Conservation (phyloP, 768 basidiomycete genomes). For the Symmetrospora coprosmae region DNA sequence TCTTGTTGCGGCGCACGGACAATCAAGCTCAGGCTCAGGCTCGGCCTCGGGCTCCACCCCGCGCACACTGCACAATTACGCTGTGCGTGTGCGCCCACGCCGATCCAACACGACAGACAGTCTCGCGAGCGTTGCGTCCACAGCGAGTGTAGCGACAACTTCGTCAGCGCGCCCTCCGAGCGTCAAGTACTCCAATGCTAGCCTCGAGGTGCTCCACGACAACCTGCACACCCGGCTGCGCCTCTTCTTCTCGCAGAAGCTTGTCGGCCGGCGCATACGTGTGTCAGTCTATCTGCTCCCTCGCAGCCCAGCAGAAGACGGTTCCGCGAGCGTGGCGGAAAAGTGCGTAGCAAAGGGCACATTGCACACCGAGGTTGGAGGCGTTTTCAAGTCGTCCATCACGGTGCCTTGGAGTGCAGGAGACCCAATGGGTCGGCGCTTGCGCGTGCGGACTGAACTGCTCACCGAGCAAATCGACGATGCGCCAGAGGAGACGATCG, state of each 20-base stretch:
- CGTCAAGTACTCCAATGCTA: slow-evolving; percentile 13
- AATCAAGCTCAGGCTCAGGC: neutral
- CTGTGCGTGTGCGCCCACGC: slow-evolving; percentile 8
- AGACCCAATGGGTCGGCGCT: neutral
- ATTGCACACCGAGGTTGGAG: slow-evolving; percentile 12
- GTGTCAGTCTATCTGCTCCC: slow-evolving; percentile 27
- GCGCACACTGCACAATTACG: neutral
- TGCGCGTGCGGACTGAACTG: slow-evolving; percentile 18
- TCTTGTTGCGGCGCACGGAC: neutral
- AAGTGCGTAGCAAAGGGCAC: slow-evolving; percentile 16
- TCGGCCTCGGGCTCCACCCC: neutral
- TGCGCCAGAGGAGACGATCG: neutral
- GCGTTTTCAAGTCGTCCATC: slow-evolving; percentile 21
- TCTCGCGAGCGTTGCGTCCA: neutral
- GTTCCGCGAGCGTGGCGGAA: neutral
- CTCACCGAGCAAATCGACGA: slow-evolving; percentile 12
- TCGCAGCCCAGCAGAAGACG: neutral
- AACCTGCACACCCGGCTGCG: slow-evolving; percentile 33
- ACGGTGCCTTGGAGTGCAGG: neutral
- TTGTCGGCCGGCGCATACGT: slow-evolving; percentile 29
- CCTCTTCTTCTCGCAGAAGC: slow-evolving; percentile 33
- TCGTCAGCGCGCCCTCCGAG: too few species aligned
- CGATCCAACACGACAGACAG: neutral
- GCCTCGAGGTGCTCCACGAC: slow-evolving; percentile 27
- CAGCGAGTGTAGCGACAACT: too few species aligned